These are phyloP conservation scores for Beta macrorhiza DNA, from an alignment of 179 eudicot species.

Conservation along the genomic window DNA sequence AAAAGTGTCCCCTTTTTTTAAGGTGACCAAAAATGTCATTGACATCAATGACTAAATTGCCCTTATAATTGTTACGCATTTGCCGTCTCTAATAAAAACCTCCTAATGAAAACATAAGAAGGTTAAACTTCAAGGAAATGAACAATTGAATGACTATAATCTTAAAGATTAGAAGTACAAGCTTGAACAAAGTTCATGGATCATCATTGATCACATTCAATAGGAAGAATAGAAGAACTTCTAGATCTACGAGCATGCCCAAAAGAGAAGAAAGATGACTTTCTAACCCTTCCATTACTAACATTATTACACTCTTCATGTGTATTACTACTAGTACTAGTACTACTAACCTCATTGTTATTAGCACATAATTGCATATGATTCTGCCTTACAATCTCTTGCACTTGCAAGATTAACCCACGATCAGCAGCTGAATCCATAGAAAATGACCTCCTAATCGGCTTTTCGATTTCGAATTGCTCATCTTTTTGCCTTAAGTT, in stretches of 20 bases:
- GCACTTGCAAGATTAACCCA: constrained; percentile 50
- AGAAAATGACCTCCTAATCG: constrained; percentile 67
- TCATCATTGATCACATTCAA: constrained; percentile 31
- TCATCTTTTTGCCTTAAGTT: constrained; percentile 46
- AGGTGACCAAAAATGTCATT: no score
- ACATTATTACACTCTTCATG: constrained; percentile 35
- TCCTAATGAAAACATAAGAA: background rate
- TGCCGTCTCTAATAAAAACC: background rate
- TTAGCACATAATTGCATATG: constrained; percentile 16
- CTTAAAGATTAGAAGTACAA: background rate
- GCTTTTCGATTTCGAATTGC: constrained; percentile 42
- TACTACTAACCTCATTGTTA: constrained; percentile 21
- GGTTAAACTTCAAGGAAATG: background rate
- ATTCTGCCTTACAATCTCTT: constrained; percentile 46
- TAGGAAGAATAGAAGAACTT: constrained; percentile 54
- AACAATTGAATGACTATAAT: constrained; percentile 17
- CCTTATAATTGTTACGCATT: background rate
- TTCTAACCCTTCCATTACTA: constrained; percentile 42
- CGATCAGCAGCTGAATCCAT: constrained; percentile 71
- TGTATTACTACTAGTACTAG: background rate
- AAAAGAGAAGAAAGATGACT: constrained; percentile 55
- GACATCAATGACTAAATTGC: no score
- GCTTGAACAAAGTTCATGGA: background rate
- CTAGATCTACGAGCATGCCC: constrained; percentile 61
- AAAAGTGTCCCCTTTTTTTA: no score